Conservation (phyloP, 345 rosid genomes). For the Noccaea bulbosa region DNA sequence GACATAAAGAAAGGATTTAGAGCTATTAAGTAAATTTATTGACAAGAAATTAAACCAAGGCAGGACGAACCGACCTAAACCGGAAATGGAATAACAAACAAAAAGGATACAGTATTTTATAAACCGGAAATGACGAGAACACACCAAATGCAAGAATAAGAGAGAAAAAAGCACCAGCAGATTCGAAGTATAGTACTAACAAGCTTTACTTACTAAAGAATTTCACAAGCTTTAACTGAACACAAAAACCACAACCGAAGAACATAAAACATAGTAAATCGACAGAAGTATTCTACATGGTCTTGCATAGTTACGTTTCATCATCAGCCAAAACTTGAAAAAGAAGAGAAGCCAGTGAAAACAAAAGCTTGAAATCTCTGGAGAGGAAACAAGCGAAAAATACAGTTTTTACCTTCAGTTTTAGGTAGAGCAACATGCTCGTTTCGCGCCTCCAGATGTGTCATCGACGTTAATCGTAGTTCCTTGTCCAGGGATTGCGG, state of each 20-base stretch:
- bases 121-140: conserved; percentile 22
- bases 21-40: not conserved
- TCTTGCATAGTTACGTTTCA: conserved; percentile 42
- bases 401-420: conserved; percentile 29
- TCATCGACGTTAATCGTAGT: conserved; percentile 66
- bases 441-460: conserved; percentile 51
- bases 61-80: conserved; percentile 23
- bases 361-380: conserved; percentile 37
- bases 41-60: conserved; percentile 1
- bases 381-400: not conserved
- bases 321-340: conserved; percentile 49
- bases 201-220: conserved; percentile 33
- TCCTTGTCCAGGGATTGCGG: conserved; percentile 61
- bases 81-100: not conserved
- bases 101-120: conserved; percentile 2
- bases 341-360: conserved; percentile 25
- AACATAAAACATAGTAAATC: conserved; percentile 36
- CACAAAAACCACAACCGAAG: conserved; percentile 41
- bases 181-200: conserved; percentile 36
- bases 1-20: not conserved
- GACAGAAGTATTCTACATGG: conserved; percentile 52
- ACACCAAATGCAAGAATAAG: conserved; percentile 8
- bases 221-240: conserved; percentile 32
- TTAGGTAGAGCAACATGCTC: conserved; percentile 68
- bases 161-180: not conserved